Conservation (phyloP, 1,284 basidiomycete species). For the Ustilago xerochloae region DNA sequence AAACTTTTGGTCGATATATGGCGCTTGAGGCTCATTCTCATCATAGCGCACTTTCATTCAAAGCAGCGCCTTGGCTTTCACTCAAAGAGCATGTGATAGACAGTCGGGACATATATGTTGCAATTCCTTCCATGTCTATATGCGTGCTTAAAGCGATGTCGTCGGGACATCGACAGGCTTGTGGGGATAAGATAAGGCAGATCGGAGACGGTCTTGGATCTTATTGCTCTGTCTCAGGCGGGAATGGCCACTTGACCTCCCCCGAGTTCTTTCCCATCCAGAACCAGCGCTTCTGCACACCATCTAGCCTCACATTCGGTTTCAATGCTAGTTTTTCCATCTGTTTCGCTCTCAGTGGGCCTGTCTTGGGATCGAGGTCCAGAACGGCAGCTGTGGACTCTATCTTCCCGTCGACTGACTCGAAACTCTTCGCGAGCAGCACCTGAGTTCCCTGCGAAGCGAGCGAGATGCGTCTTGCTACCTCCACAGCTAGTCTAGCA, state of each 20-base stretch:
- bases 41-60: too few species aligned
- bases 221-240: conserved; percentile 25
- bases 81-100: too few species aligned
- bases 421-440: conserved; percentile 28
- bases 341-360: conserved; percentile 10
- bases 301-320: conserved; percentile 38
- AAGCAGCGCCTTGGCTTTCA: too few species aligned
- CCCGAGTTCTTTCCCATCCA: conserved; percentile 39
- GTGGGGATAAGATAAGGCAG: neutral
- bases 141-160: too few species aligned
- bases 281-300: conserved; percentile 26
- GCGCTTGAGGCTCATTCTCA: too few species aligned
- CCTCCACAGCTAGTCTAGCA: conserved; percentile 65
- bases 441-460: conserved; percentile 26
- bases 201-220: neutral
- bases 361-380: conserved; percentile 10
- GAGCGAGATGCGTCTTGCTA: conserved; percentile 21
- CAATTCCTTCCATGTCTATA: too few species aligned
- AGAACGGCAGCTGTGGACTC: conserved; percentile 22
- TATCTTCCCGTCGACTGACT: conserved; percentile 27
- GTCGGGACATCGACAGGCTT: too few species aligned
- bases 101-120: too few species aligned
- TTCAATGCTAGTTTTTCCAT: conserved; percentile 36
- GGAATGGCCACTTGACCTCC: conserved; percentile 40
- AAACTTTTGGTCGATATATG: neutral